phyloP scores from a whole-genome alignment of 129 eudicot genomes.

The Silybum marianum region DNA sequence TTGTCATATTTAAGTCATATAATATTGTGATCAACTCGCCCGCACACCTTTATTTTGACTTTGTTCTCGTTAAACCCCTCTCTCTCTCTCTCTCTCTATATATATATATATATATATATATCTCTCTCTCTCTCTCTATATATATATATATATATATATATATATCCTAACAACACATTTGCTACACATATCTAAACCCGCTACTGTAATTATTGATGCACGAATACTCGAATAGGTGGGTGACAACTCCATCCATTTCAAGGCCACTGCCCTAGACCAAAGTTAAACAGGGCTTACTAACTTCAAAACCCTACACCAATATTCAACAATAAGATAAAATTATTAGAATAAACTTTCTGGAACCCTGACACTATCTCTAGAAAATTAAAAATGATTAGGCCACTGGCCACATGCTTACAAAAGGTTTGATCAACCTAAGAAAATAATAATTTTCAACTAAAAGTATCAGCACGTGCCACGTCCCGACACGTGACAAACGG shows the following conservation, averaged over 20 bases:
- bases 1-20: no score
- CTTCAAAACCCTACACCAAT: neutral
- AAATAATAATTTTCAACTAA: conserved; percentile 1
- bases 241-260: conserved; percentile 13
- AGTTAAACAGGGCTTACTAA: conserved; percentile 5
- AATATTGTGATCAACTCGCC: no score
- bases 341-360: neutral
- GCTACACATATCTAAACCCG: neutral
- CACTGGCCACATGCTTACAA: no score
- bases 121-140: no score
- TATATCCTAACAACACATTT: neutral
- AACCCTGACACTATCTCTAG: neutral
- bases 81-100: no score
- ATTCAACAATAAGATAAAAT: neutral
- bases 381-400: no score
- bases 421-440: neutral
- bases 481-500: conserved; percentile 12
- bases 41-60: no score
- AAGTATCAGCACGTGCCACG: conserved; percentile 3
- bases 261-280: conserved; percentile 17
- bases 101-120: no score
- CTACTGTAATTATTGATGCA: neutral
- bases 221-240: neutral
- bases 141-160: no score
- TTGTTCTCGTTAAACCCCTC: no score